Evolutionary conservation across 352 stramenopile genomes (phyloP).

Genomic region (Phytophthora pini): DNA sequence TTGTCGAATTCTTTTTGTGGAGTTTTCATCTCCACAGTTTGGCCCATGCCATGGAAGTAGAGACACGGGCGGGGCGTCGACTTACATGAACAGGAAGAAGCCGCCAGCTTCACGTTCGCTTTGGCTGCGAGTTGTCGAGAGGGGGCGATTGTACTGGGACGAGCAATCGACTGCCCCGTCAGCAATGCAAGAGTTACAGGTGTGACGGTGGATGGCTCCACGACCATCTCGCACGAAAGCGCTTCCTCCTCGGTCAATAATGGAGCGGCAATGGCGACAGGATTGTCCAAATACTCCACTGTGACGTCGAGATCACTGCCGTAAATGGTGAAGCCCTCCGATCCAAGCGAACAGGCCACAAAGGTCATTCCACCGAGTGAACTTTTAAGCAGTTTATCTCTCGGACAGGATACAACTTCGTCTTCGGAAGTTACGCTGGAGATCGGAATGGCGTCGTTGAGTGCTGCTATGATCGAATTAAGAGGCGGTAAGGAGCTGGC

Average conservation of each 20-base stretch:
- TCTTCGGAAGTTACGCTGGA: not conserved
- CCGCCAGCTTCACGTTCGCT: not conserved
- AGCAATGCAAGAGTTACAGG: not conserved
- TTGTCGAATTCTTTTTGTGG: not conserved
- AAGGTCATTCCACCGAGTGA: not conserved
- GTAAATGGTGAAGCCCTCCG: not conserved
- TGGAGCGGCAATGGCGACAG: not conserved
- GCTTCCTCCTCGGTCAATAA: not conserved
- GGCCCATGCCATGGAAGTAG: constrained; percentile 12
- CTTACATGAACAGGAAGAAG: constrained; percentile 3
- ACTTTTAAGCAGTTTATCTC: not conserved
- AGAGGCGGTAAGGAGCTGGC: not conserved
- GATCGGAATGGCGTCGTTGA: not conserved
- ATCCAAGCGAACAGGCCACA: not conserved
- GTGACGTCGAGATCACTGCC: constrained; percentile 1
- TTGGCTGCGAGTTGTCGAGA: not conserved
- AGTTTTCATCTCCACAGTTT: not conserved
- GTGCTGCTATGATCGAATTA: not conserved
- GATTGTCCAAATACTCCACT: not conserved
- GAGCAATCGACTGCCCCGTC: not conserved
- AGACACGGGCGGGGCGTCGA: constrained; percentile 9
- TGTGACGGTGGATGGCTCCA: not conserved
- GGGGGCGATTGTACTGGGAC: not conserved
- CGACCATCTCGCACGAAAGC: not conserved
- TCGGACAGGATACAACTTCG: not conserved